These are phyloP conservation scores for Flaveria ramosissima DNA, from an alignment of 129 eudicot species.

Conservation along the genomic window DNA sequence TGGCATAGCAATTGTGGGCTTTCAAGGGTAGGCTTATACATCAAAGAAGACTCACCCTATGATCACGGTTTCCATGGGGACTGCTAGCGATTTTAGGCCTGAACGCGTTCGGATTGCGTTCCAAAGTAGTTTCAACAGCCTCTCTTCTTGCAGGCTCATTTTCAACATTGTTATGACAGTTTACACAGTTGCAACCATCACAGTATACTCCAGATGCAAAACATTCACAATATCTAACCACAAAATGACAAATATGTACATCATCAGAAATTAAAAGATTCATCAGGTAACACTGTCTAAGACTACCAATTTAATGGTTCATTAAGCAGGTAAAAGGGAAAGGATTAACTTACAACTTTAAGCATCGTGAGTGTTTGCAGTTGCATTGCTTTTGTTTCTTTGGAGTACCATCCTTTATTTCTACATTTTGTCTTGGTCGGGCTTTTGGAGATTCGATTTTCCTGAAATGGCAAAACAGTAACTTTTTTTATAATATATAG, in stretches of 20 bases:
- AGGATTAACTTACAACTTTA: constrained; percentile 70
- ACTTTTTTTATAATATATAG: background rate
- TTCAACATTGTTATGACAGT: constrained; percentile 74
- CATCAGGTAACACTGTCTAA: background rate
- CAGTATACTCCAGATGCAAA: constrained; percentile 82
- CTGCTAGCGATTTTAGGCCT: constrained; percentile 83
- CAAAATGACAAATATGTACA: constrained; percentile 9
- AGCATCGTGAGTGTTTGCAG: constrained; percentile 91
- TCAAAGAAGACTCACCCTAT: constrained; percentile 48
- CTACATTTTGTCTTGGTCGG: constrained; percentile 58
- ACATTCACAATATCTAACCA: constrained; percentile 84
- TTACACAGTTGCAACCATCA: constrained; percentile 86
- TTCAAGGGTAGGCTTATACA: background rate
- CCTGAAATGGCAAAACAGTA: constrained; percentile 41
- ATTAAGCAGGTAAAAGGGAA: background rate
- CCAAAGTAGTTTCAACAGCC: constrained; percentile 65
- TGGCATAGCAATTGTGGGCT: background rate
- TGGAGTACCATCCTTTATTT: constrained; percentile 82
- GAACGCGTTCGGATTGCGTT: constrained; percentile 84
- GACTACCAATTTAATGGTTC: background rate
- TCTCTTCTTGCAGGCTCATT: constrained; percentile 67
- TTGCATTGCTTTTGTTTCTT: constrained; percentile 94
- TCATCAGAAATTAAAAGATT: background rate
- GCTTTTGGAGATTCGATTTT: constrained; percentile 82
- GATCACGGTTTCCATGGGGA: constrained; percentile 60